Conservation (phyloP, 805 yeast species). For the Teunomyces funiuensis region DNA sequence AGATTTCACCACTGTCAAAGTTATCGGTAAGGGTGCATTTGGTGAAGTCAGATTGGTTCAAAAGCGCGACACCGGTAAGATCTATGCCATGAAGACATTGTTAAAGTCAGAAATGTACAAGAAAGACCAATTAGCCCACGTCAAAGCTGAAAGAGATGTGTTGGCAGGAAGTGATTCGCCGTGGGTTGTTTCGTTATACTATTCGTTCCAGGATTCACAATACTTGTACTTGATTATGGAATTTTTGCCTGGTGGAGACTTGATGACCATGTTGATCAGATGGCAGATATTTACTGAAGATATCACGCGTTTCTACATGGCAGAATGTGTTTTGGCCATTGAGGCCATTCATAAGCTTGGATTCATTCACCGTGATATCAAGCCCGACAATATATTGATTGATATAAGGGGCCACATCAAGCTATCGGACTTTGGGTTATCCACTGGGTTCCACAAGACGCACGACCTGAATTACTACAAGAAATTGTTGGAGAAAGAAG, state of each 20-base stretch:
- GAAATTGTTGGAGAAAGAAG: conserved; percentile 70
- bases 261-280: conserved; percentile 93
- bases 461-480: conserved; percentile 87
- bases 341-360: conserved; percentile 93
- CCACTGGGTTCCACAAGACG: conserved; percentile 91
- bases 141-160: conserved; percentile 94
- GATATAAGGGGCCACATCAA: conserved; percentile 75
- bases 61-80: conserved; percentile 86
- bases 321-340: conserved; percentile 92
- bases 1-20: conserved; percentile 87
- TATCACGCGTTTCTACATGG: conserved; percentile 89
- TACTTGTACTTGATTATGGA: conserved; percentile 46
- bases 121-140: conserved; percentile 92
- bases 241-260: conserved; percentile 73
- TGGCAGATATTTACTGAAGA: conserved; percentile 95
- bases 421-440: conserved; percentile 72
- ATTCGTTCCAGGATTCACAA: conserved; percentile 77
- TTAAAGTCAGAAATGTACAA: conserved; percentile 91
- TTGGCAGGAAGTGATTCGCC: conserved; percentile 87
- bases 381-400: conserved; percentile 92
- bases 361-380: conserved; percentile 94
- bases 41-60: conserved; percentile 96
- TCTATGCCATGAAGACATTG: conserved; percentile 91
- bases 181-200: conserved; percentile 82
- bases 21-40: conserved; percentile 94